These are phyloP conservation scores for Fusarium sp. DNA, from an alignment of 2,329 filamentous ascomycete species.

Conservation along the genomic window DNA sequence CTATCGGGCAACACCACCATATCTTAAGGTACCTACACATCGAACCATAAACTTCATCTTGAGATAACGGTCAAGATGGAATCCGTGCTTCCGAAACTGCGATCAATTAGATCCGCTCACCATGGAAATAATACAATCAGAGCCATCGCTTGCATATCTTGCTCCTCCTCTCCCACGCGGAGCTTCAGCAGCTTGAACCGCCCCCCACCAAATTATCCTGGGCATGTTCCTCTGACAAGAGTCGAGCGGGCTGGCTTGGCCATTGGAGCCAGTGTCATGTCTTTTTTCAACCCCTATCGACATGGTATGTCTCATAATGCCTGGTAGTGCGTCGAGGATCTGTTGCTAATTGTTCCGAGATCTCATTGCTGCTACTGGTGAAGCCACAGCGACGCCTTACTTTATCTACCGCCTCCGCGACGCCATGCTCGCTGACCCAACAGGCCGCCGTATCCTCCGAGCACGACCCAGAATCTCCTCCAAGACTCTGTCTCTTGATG, in stretches of 20 bases:
- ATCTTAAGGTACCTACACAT: constrained; percentile 19
- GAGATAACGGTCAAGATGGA: constrained; percentile 44
- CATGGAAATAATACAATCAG: constrained; percentile 33
- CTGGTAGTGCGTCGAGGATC: background rate
- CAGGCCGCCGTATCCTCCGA: constrained; percentile 90
- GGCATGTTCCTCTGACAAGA: constrained; percentile 88
- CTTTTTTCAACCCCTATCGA: constrained; percentile 80
- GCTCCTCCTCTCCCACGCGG: constrained; percentile 40
- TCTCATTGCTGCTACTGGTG: constrained; percentile 93
- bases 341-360: constrained; percentile 63
- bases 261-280: constrained; percentile 72
- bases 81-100: constrained; percentile 39
- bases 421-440: constrained; percentile 87
- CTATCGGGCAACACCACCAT: constrained; percentile 5
- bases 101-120: constrained; percentile 32
- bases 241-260: constrained; percentile 81
- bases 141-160: constrained; percentile 40
- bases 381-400: constrained; percentile 93
- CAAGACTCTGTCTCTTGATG: constrained; percentile 72
- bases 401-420: constrained; percentile 93
- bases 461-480: constrained; percentile 91
- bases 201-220: constrained; percentile 87
- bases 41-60: constrained; percentile 32
- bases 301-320: constrained; percentile 66
- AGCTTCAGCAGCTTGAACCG: constrained; percentile 86